A percentile compares a stretch with the other conserved stretches of the same genome.
These are phyloP conservation scores for Debaryomyces hansenii DNA, from an alignment of 805 yeast species.

Conservation along the genomic window DNA sequence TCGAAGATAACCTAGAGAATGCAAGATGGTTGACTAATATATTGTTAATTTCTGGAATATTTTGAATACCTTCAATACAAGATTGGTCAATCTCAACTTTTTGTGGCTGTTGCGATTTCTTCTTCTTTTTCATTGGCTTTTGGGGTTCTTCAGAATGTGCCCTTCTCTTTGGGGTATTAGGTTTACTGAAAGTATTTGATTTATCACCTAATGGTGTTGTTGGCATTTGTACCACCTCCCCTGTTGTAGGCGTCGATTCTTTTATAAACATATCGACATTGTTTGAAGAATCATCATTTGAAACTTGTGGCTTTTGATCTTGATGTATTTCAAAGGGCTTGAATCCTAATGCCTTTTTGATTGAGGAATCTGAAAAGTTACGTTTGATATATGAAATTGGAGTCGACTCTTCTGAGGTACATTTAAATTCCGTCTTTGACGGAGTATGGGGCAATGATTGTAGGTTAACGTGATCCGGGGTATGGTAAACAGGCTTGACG, in stretches of 20 bases:
- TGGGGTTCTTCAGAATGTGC: conserved; percentile 34
- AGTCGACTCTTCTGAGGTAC: conserved; percentile 21
- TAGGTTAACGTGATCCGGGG: neutral
- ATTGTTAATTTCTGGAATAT: conserved; percentile 56
- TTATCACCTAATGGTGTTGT: conserved; percentile 22
- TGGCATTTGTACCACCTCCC: neutral
- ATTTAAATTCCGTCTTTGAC: conserved; percentile 8
- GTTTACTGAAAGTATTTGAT: conserved; percentile 20
- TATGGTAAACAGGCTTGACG: neutral
- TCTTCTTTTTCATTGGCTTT: conserved; percentile 15
- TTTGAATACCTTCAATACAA: conserved; percentile 14
- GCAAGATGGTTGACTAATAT: conserved; percentile 83
- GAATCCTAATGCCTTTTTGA: neutral
- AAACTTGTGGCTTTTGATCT: neutral
- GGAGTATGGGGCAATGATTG: conserved; percentile 13
- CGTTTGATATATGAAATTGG: conserved; percentile 8
- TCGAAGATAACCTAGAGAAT: conserved; percentile 81
- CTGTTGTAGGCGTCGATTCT: neutral
- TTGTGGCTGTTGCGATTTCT: conserved; percentile 8
- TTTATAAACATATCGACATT: neutral
- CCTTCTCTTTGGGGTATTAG: conserved; percentile 21
- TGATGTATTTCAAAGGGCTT: neutral
- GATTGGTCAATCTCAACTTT: conserved; percentile 20
- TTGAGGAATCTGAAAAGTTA: neutral
- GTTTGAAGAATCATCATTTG: too few relatives aligned